Evolutionary conservation across 768 basidiomycete genomes (phyloP), one percentile per base, ranked within the genome.

Genomic region (Boletus tomentosulus): DNA sequence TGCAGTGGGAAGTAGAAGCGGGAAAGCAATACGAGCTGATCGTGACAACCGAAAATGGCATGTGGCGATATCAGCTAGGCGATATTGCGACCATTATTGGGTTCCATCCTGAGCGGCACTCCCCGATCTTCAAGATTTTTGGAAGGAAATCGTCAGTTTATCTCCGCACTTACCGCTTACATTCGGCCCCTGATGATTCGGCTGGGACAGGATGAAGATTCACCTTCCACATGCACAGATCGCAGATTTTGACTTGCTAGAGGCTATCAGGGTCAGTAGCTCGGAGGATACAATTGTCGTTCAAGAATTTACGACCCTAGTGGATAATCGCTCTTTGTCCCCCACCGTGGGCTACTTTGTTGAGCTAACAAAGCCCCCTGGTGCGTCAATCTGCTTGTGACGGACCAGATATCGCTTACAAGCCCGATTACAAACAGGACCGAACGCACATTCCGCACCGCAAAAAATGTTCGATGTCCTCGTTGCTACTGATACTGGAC

Each of bases 321-420:
- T 62, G 3, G 64, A 66, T 15, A 39, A 54, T 13, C 57, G 56
- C 19, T 10, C 30, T 10, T 35, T 42, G 6, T 51, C 50, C 2
- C 22, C 37, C 0, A 52, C 59, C 0, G 24, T 62, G 1, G 56
- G 58, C 6, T 64, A 60, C 34, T 48, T 64, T 27, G 13, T 68
- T 47, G 62, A 64, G n/a, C 46, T 47, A 11, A 45, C 44, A 3
- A 57, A 52, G 7, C 46, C 51, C 27, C 27, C 55, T 1, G 64
- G 65, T 61, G 13, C 8, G 51, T 27, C 27, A 3, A 27, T 27
- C 4, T 27, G 6, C 27, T 27, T 27, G 27, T 27, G 27, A 27
- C 27, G 3, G 27, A 27, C 27, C 27, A 27, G 27, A 27, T 27
- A 27, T 27, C 27, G 27, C 27, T 27, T 27, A 27, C 27, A 27